A percentile compares a stretch with the other conserved stretches of the same genome.
Conservation (phyloP, 768 basidiomycete genomes). For the Phlebiopsis gigantea region DNA sequence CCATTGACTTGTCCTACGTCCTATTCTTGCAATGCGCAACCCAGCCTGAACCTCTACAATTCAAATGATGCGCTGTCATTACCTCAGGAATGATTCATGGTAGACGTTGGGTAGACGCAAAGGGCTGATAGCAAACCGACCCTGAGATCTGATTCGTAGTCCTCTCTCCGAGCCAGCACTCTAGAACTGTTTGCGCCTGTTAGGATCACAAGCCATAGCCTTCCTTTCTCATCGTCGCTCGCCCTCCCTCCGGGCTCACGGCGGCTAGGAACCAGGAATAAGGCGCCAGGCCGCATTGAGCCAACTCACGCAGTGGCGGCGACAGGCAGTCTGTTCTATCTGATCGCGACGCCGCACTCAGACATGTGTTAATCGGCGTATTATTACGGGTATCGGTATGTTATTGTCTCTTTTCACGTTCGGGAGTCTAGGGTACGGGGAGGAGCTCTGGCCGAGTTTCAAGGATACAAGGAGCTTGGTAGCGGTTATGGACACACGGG, state of each 20-base stretch:
- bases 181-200: background rate
- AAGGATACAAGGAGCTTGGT: background rate
- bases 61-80: too few relatives aligned
- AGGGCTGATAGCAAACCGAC: too few relatives aligned
- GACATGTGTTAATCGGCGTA: background rate
- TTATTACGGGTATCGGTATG: background rate
- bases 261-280: background rate
- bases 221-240: background rate
- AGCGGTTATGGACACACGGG: background rate
- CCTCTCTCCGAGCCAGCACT: too few relatives aligned
- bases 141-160: too few relatives aligned
- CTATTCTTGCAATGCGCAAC: too few relatives aligned
- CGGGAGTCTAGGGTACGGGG: background rate
- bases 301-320: background rate
- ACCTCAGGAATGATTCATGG: too few relatives aligned
- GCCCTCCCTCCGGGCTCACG: background rate
- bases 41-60: too few relatives aligned
- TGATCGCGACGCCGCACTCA: background rate
- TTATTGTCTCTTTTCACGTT: too few relatives aligned
- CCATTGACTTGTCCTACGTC: too few relatives aligned
- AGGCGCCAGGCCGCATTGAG: background rate
- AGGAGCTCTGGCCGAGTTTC: background rate
- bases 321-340: background rate
- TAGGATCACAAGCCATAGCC: background rate
- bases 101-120: too few relatives aligned